Evolutionary conservation across 345 rosid genomes (phyloP).

Genomic region (Citrus trifoliata): DNA sequence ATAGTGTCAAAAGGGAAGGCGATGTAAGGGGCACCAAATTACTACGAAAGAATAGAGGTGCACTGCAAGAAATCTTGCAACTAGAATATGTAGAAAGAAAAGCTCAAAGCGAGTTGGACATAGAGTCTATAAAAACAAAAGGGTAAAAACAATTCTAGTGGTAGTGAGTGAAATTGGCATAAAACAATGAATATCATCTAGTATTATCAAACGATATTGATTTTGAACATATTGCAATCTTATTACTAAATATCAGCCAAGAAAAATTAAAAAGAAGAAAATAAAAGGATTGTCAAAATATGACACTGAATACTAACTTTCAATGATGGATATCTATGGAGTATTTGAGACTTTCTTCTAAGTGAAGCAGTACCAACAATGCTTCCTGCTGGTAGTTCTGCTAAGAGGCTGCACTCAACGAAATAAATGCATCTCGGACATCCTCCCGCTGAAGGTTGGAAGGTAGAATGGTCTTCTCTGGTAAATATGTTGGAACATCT

Average conservation of each 20-base stretch:
- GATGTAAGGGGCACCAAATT: neutral
- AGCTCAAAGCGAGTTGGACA: neutral
- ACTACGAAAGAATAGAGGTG: neutral
- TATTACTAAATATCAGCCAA: neutral
- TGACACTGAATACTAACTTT: constrained; percentile 16
- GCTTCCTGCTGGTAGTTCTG: constrained; percentile 86
- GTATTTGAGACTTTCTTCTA: constrained; percentile 92
- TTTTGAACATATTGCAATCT: neutral
- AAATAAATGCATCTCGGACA: constrained; percentile 94
- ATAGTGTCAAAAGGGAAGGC: neutral
- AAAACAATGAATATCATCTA: neutral
- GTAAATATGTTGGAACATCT: constrained; percentile 95
- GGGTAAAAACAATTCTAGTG: neutral
- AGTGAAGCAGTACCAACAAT: constrained; percentile 96
- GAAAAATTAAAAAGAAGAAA: neutral
- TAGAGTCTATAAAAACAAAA: neutral
- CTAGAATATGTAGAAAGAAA: neutral
- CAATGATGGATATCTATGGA: constrained; percentile 78
- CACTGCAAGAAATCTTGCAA: neutral
- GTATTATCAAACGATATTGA: neutral
- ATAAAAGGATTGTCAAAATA: neutral
- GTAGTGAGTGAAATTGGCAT: neutral
- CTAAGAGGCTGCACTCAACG: constrained; percentile 54
- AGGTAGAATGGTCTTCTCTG: constrained; percentile 77
- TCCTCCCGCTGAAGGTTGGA: constrained; percentile 94